Evolutionary conservation across 768 basidiomycete genomes (phyloP), one percentile per base, ranked within the genome.

Genomic region (Gloeostereum incarnatum): DNA sequence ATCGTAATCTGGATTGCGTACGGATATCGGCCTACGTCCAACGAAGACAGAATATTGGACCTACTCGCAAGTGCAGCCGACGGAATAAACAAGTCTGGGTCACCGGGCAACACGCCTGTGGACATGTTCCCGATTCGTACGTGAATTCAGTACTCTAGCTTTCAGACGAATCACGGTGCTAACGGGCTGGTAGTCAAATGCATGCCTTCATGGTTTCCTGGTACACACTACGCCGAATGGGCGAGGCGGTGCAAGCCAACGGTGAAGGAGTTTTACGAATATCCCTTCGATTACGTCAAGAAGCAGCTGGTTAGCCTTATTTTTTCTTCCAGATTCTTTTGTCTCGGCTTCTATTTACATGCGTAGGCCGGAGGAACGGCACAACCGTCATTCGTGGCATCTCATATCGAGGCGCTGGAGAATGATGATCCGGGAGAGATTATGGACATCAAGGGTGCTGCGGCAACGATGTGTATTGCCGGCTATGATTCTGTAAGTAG

Each of bases 401-500:
- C 23, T 8, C 45, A 45, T 11, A 30, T 57, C 18, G 52, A 54
- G 9, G 35, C 23, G 0, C 35, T 47, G 21, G 39, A 40, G 11
- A 24, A 10, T 8, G 14, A n/a, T 22, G 4, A 43, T 11, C 36
- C 8, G 5, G 38, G 39, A 6, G 52, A 46, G 2, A 18, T 44
- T 3, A 20, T 48, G 11, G 49, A 55, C 24, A 38, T 59, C 13
- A 46, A 48, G 20, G 51, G 46, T 3, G 37, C 39, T 6, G 46
- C 51, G 3, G 55, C 38, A 4, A 31, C 44, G 2, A 41, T 58
- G 34, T 52, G 49, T 37, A 33, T 44, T 36, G 63, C 55, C 16
- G 67, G 59, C 18, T 58, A 56, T 8, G 60, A 63, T 40, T 66
- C 66, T 34, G 66, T 65, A 36, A n/a, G 57, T 45, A 21, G 18